Evolutionary conservation across 768 basidiomycete species (phyloP).

Genomic region (Coprinopsis sp.): DNA sequence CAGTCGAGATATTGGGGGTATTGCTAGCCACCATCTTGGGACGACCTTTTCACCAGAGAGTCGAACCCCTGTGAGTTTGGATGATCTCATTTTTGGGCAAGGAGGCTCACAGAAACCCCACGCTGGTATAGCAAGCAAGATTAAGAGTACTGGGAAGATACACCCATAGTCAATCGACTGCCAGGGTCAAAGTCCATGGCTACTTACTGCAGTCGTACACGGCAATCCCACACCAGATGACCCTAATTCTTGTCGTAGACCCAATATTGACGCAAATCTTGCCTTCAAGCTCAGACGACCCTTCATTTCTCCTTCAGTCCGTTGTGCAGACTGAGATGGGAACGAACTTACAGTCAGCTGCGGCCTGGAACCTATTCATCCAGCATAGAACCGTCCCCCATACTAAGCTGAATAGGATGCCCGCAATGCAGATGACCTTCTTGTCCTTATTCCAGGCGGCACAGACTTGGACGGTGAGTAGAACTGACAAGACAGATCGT

Average conservation of each 20-base stretch:
- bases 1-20: too few species aligned
- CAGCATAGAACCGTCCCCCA: neutral
- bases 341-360: neutral
- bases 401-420: neutral
- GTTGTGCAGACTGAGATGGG: too few species aligned
- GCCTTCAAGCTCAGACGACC: too few species aligned
- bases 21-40: too few species aligned
- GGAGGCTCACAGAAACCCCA: neutral
- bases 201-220: neutral
- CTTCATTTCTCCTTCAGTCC: too few species aligned
- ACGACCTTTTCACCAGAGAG: too few species aligned
- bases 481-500: slow-evolving; percentile 4
- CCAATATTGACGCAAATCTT: neutral
- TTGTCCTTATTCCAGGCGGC: neutral
- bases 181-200: neutral
- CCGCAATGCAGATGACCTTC: neutral
- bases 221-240: neutral
- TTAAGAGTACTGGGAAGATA: neutral
- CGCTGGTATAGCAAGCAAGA: neutral
- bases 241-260: neutral
- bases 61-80: too few species aligned
- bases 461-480: neutral
- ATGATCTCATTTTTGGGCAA: neutral
- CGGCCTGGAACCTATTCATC: neutral
- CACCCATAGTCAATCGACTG: neutral